Conservation (phyloP, 163 green algal species). For the Scenedesmus sp. region DNA sequence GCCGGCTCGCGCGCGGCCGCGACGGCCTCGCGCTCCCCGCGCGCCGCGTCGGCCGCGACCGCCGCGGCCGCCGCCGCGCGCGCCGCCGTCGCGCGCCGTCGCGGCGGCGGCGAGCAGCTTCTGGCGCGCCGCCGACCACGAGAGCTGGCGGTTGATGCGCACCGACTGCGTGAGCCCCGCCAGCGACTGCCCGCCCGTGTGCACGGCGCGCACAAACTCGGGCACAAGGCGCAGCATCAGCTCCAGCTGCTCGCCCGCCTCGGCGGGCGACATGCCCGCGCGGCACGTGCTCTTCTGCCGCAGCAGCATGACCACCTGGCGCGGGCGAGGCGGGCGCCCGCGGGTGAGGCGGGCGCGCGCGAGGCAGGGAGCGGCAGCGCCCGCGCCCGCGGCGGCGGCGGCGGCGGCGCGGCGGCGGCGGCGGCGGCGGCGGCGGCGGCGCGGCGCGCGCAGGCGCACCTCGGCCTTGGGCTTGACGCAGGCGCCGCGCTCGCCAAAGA, state of each 20-base stretch:
- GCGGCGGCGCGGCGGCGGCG: too few species aligned
- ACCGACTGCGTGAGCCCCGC: slow-evolving; percentile 30
- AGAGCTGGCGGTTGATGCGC: slow-evolving; percentile 32
- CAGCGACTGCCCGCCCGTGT: slow-evolving; percentile 6
- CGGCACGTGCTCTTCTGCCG: slow-evolving; percentile 38
- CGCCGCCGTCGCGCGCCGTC: slow-evolving; percentile 5
- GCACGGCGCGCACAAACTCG: slow-evolving; percentile 12
- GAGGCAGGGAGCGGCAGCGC: background rate
- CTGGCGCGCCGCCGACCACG: slow-evolving; percentile 20
- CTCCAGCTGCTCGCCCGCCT: slow-evolving; percentile 33
- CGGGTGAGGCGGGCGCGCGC: background rate
- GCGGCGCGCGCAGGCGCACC: too few species aligned
- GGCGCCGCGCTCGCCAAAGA: slow-evolving; percentile 42
- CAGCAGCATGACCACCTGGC: slow-evolving; percentile 39
- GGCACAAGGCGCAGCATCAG: slow-evolving; percentile 36
- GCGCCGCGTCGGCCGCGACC: slow-evolving; percentile 1
- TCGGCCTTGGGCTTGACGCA: slow-evolving; percentile 39
- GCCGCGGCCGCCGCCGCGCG: slow-evolving; percentile 10
- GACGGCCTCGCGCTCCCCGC: background rate
- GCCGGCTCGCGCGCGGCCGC: background rate
- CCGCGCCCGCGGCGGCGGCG: background rate
- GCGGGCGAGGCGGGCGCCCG: background rate
- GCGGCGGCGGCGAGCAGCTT: slow-evolving; percentile 30
- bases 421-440: too few species aligned
- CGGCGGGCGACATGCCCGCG: slow-evolving; percentile 29